These are phyloP conservation scores for Conringia planisiliqua DNA, from an alignment of 345 rosid species.

Conservation along the genomic window DNA sequence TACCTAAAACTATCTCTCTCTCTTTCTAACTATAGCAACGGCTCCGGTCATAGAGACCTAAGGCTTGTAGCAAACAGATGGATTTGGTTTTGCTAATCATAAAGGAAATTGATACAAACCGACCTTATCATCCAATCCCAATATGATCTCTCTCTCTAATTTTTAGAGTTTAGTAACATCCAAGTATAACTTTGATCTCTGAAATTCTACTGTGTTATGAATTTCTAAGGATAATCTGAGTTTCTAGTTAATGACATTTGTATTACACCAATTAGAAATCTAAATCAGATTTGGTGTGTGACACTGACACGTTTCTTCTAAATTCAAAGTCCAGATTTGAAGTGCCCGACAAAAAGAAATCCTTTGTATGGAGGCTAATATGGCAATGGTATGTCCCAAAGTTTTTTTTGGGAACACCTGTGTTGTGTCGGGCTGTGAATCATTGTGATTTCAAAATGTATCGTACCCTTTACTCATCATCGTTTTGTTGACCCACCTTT, in stretches of 20 bases:
- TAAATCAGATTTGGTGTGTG: neutral
- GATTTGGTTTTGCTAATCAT: neutral
- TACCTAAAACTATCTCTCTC: too few species aligned
- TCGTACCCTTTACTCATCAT: slow-evolving; percentile 16
- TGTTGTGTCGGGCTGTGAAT: slow-evolving; percentile 3
- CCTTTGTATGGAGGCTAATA: slow-evolving; percentile 8
- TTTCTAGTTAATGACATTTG: neutral
- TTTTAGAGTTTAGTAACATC: neutral
- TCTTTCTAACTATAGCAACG: too few species aligned
- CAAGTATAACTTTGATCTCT: neutral
- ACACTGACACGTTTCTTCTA: neutral
- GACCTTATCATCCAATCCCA: neutral
- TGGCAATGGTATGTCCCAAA: slow-evolving; percentile 16
- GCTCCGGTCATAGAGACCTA: too few species aligned
- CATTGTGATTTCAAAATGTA: neutral
- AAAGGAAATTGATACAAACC: neutral
- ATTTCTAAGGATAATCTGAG: neutral
- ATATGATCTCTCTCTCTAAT: neutral
- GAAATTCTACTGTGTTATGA: neutral
- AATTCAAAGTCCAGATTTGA: neutral
- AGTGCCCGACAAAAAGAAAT: slow-evolving; percentile 10
- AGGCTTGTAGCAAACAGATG: too few species aligned
- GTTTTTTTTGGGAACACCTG: neutral
- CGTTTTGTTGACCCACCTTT: neutral
- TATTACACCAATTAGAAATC: neutral